Percentiles rank a stretch among this genome's conserved stretches.
Conservation (phyloP, 306 rosid species). For the Sicyos edulis region DNA sequence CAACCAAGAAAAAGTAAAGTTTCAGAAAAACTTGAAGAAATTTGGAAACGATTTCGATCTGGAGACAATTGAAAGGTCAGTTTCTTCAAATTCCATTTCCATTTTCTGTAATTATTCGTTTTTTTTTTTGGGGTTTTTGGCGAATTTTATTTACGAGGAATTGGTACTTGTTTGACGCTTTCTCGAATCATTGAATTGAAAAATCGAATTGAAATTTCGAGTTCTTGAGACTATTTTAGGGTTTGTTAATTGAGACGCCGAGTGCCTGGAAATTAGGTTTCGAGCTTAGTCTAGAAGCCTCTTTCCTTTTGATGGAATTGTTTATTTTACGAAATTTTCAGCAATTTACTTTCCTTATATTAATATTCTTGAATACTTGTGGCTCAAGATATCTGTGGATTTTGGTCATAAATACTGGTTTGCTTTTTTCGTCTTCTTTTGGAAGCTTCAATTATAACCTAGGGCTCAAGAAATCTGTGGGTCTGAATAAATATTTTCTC, state of each 20-base stretch:
- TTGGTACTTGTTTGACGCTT: not conserved
- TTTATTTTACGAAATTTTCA: not conserved
- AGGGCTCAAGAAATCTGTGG: slow-evolving; percentile 11
- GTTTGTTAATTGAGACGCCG: not conserved
- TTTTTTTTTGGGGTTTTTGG: no score
- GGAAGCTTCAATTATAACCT: not conserved
- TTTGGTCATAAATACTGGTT: not conserved
- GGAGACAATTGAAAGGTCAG: slow-evolving; percentile 32
- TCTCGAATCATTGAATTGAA: not conserved
- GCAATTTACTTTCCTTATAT: not conserved
- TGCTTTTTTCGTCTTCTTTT: not conserved
- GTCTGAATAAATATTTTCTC: not conserved
- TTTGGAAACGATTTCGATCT: not conserved
- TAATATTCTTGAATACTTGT: not conserved
- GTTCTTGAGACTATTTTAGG: not conserved
- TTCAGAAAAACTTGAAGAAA: not conserved
- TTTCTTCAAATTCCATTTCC: slow-evolving; percentile 10
- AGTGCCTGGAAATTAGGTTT: not conserved
- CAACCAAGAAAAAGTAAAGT: not conserved
- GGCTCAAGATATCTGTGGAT: slow-evolving; percentile 15
- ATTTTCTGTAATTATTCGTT: not conserved
- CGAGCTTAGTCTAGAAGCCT: slow-evolving; percentile 8
- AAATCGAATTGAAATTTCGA: not conserved
- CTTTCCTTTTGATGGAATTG: not conserved
- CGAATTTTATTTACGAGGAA: not conserved